phyloP scores from a whole-genome alignment of 345 rosid genomes.

The Citrus maxima region DNA sequence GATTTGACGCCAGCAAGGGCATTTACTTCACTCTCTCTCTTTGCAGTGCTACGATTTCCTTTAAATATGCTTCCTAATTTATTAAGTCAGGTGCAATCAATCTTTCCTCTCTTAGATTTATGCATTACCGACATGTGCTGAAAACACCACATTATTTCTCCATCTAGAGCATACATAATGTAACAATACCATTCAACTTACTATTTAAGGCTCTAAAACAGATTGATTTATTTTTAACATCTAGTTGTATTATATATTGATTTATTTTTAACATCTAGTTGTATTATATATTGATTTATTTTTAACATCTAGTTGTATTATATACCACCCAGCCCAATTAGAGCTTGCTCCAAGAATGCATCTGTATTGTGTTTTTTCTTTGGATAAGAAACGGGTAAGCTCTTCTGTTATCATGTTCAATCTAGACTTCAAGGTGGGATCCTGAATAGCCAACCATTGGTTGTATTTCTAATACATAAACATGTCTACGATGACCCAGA shows the following conservation, averaged over 20 bases:
- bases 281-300: not conserved
- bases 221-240: not conserved
- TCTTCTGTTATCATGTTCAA: not conserved
- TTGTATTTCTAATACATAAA: not conserved
- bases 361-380: not conserved
- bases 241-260: not conserved
- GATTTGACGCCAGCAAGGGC: conserved; percentile 93
- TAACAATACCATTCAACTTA: not conserved
- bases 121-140: not conserved
- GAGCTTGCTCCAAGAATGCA: not conserved
- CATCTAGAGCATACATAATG: not conserved
- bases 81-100: conserved; percentile 64
- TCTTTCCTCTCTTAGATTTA: conserved; percentile 2
- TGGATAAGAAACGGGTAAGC: not conserved
- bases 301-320: not conserved
- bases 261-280: no score
- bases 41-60: conserved; percentile 74
- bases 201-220: not conserved
- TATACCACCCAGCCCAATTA: not conserved
- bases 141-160: not conserved
- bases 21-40: conserved; percentile 93
- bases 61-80: conserved; percentile 83
- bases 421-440: not conserved
- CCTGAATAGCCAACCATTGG: not conserved
- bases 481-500: not conserved